These are phyloP conservation scores for Waltergamsia citrina DNA, from an alignment of 2,329 filamentous ascomycete species.

Conservation along the genomic window DNA sequence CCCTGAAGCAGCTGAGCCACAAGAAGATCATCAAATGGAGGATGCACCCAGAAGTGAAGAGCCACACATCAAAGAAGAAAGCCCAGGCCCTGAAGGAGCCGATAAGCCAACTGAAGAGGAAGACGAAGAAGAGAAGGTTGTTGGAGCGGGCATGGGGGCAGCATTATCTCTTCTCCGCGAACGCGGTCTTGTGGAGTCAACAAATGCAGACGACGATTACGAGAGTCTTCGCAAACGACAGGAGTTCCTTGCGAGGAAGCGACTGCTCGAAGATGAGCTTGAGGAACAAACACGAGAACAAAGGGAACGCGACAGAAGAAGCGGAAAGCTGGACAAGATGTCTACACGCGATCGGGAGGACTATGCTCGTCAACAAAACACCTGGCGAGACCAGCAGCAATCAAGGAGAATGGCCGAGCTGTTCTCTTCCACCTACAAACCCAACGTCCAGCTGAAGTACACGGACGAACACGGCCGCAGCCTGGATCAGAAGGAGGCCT, in stretches of 20 bases:
- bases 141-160: slow-evolving; percentile 71
- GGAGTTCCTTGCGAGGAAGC: slow-evolving; percentile 67
- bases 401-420: slow-evolving; percentile 74
- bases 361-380: slow-evolving; percentile 79
- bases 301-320: slow-evolving; percentile 80
- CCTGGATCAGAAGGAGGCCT: slow-evolving; percentile 91
- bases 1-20: slow-evolving; percentile 19
- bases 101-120: slow-evolving; percentile 41
- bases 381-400: slow-evolving; percentile 75
- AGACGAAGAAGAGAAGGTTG: slow-evolving; percentile 74
- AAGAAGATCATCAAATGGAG: slow-evolving; percentile 36
- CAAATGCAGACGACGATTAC: slow-evolving; percentile 54
- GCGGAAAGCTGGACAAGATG: slow-evolving; percentile 78
- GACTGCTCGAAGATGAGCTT: slow-evolving; percentile 64
- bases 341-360: slow-evolving; percentile 87
- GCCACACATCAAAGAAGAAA: slow-evolving; percentile 18
- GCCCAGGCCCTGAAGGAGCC: slow-evolving; percentile 10
- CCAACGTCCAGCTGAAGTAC: slow-evolving; percentile 84
- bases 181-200: slow-evolving; percentile 67
- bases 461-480: slow-evolving; percentile 77
- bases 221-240: slow-evolving; percentile 52
- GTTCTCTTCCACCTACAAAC: slow-evolving; percentile 81
- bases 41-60: slow-evolving; percentile 26
- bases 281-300: slow-evolving; percentile 72
- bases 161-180: slow-evolving; percentile 76